A percentile compares a stretch with the other conserved stretches of the same genome.
These are phyloP conservation scores for Vachellia collinsii DNA, from an alignment of 306 rosid species.

Conservation along the genomic window DNA sequence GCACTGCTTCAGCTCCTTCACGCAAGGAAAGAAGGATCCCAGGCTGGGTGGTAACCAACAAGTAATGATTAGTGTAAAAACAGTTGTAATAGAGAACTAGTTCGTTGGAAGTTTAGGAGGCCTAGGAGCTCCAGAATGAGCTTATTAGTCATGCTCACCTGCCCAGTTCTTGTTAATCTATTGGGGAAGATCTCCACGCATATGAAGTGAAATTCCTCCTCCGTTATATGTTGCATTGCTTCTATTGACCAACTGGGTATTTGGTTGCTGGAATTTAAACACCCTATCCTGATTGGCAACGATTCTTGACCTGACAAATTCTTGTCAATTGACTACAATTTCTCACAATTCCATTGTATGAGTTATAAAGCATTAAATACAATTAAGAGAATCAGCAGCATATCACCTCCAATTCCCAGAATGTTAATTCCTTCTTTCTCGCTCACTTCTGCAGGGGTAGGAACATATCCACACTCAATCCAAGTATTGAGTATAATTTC, in stretches of 20 bases:
- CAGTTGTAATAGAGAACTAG: conserved; percentile 27
- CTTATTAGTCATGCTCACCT: conserved; percentile 46
- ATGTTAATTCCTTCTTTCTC: conserved; percentile 74
- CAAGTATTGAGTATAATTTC: conserved; percentile 79
- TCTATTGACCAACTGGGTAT: conserved; percentile 69
- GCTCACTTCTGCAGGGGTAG: conserved; percentile 87
- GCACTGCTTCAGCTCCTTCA: conserved; percentile 63
- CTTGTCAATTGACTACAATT: conserved; percentile 31
- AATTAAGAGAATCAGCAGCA: conserved; percentile 18
- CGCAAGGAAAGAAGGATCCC: conserved; percentile 76
- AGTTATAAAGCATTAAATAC: conserved; percentile 22
- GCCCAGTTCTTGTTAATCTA: conserved; percentile 47
- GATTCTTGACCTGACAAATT: conserved; percentile 56
- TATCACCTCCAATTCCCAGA: conserved; percentile 65
- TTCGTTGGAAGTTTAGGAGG: conserved; percentile 4
- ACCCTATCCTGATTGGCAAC: conserved; percentile 87
- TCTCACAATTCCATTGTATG: conserved; percentile 3
- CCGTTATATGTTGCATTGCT: conserved; percentile 56
- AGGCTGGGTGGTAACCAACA: conserved; percentile 43
- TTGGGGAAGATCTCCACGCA: conserved; percentile 54
- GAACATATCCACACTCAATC: conserved; percentile 74
- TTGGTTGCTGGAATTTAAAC: conserved; percentile 60
- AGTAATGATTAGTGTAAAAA: conserved; percentile 22
- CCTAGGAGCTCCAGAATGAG: conserved; percentile 2
- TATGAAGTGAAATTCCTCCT: conserved; percentile 66